Conservation (phyloP, 257 asterid genomes). For the Forsythia suspensa region DNA sequence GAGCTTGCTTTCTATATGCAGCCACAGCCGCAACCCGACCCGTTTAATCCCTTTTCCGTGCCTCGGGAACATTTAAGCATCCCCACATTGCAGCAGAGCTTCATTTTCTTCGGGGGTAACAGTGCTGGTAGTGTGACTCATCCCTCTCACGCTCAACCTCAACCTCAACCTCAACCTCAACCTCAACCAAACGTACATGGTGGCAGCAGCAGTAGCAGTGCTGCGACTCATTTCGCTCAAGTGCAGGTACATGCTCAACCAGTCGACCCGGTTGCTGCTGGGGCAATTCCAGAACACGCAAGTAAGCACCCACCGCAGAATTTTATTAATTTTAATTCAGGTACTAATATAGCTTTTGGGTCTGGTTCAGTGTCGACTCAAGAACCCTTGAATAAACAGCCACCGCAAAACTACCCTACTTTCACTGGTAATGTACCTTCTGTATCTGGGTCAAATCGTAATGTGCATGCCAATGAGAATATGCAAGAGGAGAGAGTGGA, state of each 20-base stretch:
- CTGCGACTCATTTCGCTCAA: slow-evolving; percentile 10
- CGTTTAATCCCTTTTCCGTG: slow-evolving; percentile 10
- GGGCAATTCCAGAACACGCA: slow-evolving; percentile 17
- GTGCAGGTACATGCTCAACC: slow-evolving; percentile 8
- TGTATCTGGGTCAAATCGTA: slow-evolving; percentile 7
- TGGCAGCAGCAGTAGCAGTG: slow-evolving; percentile 19
- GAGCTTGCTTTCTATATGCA: slow-evolving; percentile 35
- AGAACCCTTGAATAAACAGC: slow-evolving; percentile 25
- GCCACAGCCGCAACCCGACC: slow-evolving; percentile 25
- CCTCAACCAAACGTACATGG: slow-evolving; percentile 31
- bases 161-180: slow-evolving; percentile 28
- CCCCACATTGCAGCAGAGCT: slow-evolving; percentile 27
- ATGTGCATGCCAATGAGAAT: slow-evolving; percentile 3
- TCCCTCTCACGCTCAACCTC: slow-evolving; percentile 8
- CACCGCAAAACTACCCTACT: slow-evolving; percentile 15
- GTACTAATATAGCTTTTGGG: slow-evolving; percentile 25
- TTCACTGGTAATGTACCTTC: slow-evolving; percentile 21
- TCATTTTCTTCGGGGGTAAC: slow-evolving; percentile 24
- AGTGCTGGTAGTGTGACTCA: slow-evolving; percentile 19
- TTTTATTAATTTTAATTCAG: slow-evolving; percentile 22
- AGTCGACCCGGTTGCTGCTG: slow-evolving; percentile 18
- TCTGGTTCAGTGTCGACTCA: slow-evolving; percentile 26
- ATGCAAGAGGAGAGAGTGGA: slow-evolving; percentile 17
- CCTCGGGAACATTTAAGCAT: slow-evolving; percentile 12
- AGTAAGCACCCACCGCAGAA: slow-evolving; percentile 10